Evolutionary conservation across 164 flowering plant species (phyloP).

Genomic region (Magnolia officinalis): DNA sequence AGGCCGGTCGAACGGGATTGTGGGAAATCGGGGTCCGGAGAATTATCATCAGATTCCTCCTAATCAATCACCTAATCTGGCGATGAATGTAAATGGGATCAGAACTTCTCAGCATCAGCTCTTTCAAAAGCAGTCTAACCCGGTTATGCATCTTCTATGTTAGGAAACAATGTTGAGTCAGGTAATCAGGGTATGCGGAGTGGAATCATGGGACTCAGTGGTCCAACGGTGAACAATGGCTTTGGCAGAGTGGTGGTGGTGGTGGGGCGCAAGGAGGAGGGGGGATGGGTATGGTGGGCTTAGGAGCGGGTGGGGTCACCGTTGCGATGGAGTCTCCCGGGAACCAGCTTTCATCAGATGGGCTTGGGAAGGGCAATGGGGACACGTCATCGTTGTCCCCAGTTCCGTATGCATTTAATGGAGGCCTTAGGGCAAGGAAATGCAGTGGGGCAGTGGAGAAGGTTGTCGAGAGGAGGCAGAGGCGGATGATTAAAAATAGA

Average conservation of each 20-base stretch:
- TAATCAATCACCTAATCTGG: slow-evolving; percentile 20
- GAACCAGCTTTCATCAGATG: slow-evolving; percentile 66
- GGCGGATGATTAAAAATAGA: slow-evolving; percentile 91
- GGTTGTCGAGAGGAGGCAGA: slow-evolving; percentile 85
- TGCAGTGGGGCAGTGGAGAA: slow-evolving; percentile 59
- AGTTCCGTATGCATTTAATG: slow-evolving; percentile 66
- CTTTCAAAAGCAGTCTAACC: slow-evolving; percentile 37
- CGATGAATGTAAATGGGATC: slow-evolving; percentile 23
- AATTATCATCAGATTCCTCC: slow-evolving; percentile 10
- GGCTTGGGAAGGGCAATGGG: slow-evolving; percentile 63
- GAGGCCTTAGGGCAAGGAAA: slow-evolving; percentile 55
- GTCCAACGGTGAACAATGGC: slow-evolving; percentile 33
- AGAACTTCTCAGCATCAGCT: slow-evolving; percentile 27
- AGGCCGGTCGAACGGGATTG: slow-evolving; percentile 15
- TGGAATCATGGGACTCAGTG: slow-evolving; percentile 47
- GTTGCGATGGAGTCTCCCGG: slow-evolving; percentile 60
- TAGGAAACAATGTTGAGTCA: slow-evolving; percentile 32
- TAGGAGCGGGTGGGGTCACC: slow-evolving; percentile 45
- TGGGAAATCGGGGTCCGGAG: slow-evolving; percentile 9
- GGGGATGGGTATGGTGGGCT: slow-evolving; percentile 50
- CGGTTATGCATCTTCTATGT: slow-evolving; percentile 38
- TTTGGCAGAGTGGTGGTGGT: slow-evolving; percentile 25
- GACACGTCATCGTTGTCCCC: slow-evolving; percentile 82
- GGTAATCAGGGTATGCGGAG: slow-evolving; percentile 42
- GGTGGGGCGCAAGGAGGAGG: slow-evolving; percentile 29